Base-by-base conservation (phyloP, 768 basidiomycete species). In the Serendipita sp. region DNA sequence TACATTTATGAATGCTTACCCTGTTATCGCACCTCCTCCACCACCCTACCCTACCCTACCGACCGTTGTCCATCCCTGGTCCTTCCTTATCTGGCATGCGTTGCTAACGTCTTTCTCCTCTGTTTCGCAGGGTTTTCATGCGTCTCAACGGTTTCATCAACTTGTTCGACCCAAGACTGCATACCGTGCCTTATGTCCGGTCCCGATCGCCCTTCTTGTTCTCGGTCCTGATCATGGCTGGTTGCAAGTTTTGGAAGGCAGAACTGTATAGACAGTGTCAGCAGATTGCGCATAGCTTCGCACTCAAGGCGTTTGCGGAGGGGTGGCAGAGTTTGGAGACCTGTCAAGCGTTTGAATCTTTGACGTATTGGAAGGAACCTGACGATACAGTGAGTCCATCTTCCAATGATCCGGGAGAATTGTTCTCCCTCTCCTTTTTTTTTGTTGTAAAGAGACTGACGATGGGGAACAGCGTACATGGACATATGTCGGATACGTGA, bases 81-180 rank as follows among this genome's bases (percentile, higher is more conserved):
- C 37, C 48, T 24, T 44, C n/a, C 30, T 34, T 45, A 1, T 66
- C 13, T 35, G 18, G 10, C 34, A 16, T 37, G 41, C 44, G 16
- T 34, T 32, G 13, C 4, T 44, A 28, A 44, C 30, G 16, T n/a
- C 8, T 18, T 63, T 41, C 13, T 41, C 13, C 41, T 41, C 58
- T 58, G n/a, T 53, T n/a, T 28, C 15, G 2, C 18, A 68, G 68
- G 68, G 80, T 92, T 71, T 91, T 88, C 75, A 71, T 88, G 64
- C 87, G 89, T 66, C 80, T 93, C 63, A 93, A 93, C 72, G 89
- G 91, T 11, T 91, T 92, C 73, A 84, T 92, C 75, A 89, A 88
- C 71, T 78, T 93, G 37, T 91, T 94, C 71, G 92, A 93, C 75
- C 88, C 91, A 44, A 77, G 81, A n/a, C 76, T 94, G 41, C 92